phyloP scores from a whole-genome alignment of 805 yeast species.

The Metschnikowia sp. region DNA sequence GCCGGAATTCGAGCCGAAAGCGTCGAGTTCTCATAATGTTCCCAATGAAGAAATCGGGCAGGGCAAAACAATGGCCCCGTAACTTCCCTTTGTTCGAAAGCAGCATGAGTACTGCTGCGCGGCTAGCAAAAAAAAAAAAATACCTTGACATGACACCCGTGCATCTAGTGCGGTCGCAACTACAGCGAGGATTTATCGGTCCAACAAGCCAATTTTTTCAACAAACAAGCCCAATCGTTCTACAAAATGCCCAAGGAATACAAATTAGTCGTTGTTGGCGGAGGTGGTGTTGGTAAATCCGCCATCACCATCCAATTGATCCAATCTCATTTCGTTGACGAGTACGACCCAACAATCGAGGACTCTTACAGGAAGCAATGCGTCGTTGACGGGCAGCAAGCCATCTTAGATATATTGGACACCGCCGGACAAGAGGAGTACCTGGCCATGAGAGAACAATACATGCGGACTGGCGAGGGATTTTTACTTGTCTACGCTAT shows the following conservation, averaged over 20 bases:
- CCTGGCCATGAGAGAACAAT: conserved; percentile 80
- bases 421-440: conserved; percentile 99
- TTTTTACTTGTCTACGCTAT: conserved; percentile 85
- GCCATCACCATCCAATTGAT: conserved; percentile 94
- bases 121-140: not conserved
- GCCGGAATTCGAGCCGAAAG: no score
- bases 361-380: conserved; percentile 87
- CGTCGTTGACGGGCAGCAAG: conserved; percentile 70
- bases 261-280: conserved; percentile 94
- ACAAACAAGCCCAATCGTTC: not conserved
- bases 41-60: not conserved
- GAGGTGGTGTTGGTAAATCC: conserved; percentile 98
- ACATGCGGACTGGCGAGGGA: conserved; percentile 96
- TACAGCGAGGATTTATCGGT: conserved; percentile 1
- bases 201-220: not conserved
- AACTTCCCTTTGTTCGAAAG: not conserved
- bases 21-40: not conserved
- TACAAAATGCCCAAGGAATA: conserved; percentile 59
- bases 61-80: conserved; percentile 2
- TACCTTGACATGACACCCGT: conserved; percentile 1
- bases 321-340: conserved; percentile 93
- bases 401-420: conserved; percentile 73
- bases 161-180: conserved; percentile 2
- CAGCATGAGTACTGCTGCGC: conserved; percentile 3
- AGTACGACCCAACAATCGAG: conserved; percentile 97